Evolutionary conservation across 2,329 filamentous ascomycete genomes (phyloP).

Genomic region (Ascochyta viciae-villosae): DNA sequence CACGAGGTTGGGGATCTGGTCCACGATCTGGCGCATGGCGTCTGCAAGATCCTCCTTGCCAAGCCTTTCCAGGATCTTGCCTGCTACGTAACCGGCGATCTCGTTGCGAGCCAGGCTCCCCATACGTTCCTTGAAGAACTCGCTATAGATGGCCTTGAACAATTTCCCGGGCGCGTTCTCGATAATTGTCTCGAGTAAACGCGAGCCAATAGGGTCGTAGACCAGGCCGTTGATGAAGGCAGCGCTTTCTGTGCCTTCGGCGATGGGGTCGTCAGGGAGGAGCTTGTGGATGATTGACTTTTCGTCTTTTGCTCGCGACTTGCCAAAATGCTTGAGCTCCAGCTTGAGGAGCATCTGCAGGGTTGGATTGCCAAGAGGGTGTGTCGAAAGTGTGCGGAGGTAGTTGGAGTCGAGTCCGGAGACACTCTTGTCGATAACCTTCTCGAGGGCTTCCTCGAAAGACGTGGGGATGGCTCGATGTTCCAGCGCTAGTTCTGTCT

Average conservation of each 20-base stretch:
- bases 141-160: conserved; percentile 86
- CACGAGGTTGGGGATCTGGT: conserved; percentile 76
- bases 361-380: conserved; percentile 89
- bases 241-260: conserved; percentile 75
- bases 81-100: conserved; percentile 85
- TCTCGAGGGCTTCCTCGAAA: conserved; percentile 78
- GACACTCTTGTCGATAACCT: conserved; percentile 81
- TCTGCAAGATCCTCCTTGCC: conserved; percentile 84
- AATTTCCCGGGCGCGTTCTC: conserved; percentile 81
- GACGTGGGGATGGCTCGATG: conserved; percentile 73
- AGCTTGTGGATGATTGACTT: conserved; percentile 77
- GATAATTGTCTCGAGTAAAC: conserved; percentile 86
- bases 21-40: conserved; percentile 74
- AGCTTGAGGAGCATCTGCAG: conserved; percentile 90
- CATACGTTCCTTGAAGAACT: conserved; percentile 81
- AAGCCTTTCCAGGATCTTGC: conserved; percentile 80
- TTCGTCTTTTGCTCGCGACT: conserved; percentile 68
- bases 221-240: conserved; percentile 85
- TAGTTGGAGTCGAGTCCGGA: conserved; percentile 78
- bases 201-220: conserved; percentile 89
- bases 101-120: conserved; percentile 86
- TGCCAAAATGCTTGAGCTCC: conserved; percentile 77
- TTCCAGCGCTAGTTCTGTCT: conserved; percentile 50
- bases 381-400: conserved; percentile 82
- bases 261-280: conserved; percentile 79